These are phyloP conservation scores for Globisporangium emineosum DNA, from an alignment of 352 stramenopile species.

Conservation along the genomic window DNA sequence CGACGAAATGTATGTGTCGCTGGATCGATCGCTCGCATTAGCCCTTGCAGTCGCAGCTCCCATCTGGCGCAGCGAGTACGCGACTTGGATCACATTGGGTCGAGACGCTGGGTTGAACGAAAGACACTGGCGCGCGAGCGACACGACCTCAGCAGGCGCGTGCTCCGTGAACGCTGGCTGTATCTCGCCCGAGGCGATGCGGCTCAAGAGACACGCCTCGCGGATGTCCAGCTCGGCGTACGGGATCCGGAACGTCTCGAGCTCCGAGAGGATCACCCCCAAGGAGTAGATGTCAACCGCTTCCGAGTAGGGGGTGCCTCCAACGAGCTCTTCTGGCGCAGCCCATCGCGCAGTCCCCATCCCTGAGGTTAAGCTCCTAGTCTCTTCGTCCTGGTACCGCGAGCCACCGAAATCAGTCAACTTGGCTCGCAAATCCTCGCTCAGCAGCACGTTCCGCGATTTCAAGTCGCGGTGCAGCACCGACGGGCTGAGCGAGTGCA, in stretches of 20 bases:
- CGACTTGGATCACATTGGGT: conserved; percentile 35
- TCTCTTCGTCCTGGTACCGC: conserved; percentile 25
- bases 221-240: conserved; percentile 36
- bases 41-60: neutral
- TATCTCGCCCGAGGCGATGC: conserved; percentile 27
- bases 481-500: conserved; percentile 26
- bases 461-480: conserved; percentile 23
- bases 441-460: conserved; percentile 28
- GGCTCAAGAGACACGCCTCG: conserved; percentile 40
- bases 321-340: conserved; percentile 58
- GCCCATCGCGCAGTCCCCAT: conserved; percentile 64
- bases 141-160: conserved; percentile 24
- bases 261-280: conserved; percentile 53
- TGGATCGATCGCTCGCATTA: neutral
- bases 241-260: conserved; percentile 48
- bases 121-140: conserved; percentile 38
- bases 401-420: conserved; percentile 50
- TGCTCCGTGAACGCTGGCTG: conserved; percentile 23
- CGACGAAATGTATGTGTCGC: conserved; percentile 5
- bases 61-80: conserved; percentile 33
- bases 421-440: conserved; percentile 31
- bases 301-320: conserved; percentile 47
- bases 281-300: conserved; percentile 62
- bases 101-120: conserved; percentile 26
- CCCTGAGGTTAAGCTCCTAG: conserved; percentile 34